phyloP scores from a whole-genome alignment of 768 basidiomycete species.

The Lactifluus volemus region DNA sequence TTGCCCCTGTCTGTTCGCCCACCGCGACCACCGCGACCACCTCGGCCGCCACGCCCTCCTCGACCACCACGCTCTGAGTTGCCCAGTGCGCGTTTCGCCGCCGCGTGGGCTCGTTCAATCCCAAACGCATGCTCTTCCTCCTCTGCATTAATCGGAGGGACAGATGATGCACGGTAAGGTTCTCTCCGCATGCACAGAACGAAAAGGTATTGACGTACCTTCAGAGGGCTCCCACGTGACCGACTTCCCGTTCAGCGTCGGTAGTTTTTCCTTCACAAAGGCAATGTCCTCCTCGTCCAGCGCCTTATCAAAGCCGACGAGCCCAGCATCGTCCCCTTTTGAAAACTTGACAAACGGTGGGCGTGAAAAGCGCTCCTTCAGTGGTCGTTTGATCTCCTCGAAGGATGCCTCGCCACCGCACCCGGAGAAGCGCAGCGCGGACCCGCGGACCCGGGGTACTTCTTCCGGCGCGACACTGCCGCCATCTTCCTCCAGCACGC shows the following conservation, averaged over 20 bases:
- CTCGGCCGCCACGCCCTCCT: constrained; percentile 39
- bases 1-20: constrained; percentile 28
- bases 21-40: constrained; percentile 29
- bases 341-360: constrained; percentile 41
- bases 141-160: constrained; percentile 34
- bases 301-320: constrained; percentile 51
- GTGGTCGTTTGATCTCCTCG: constrained; percentile 48
- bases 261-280: constrained; percentile 58
- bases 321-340: constrained; percentile 37
- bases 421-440: constrained; percentile 42
- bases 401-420: constrained; percentile 52
- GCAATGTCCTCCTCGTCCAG: constrained; percentile 65
- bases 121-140: constrained; percentile 66
- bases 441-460: constrained; percentile 35
- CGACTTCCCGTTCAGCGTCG: constrained; percentile 53
- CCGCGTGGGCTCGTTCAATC: constrained; percentile 61
- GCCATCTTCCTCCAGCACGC: constrained; percentile 51
- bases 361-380: constrained; percentile 40
- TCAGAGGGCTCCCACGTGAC: constrained; percentile 57
- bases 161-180: neutral
- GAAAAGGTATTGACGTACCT: constrained; percentile 33
- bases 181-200: neutral
- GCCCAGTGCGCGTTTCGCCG: constrained; percentile 43
- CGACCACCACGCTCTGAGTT: constrained; percentile 25
- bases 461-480: constrained; percentile 38